Percentiles rank a stretch among this genome's conserved stretches.
These are phyloP conservation scores for Serendipita sp. DNA, from an alignment of 768 basidiomycete genomes.

Conservation along the genomic window DNA sequence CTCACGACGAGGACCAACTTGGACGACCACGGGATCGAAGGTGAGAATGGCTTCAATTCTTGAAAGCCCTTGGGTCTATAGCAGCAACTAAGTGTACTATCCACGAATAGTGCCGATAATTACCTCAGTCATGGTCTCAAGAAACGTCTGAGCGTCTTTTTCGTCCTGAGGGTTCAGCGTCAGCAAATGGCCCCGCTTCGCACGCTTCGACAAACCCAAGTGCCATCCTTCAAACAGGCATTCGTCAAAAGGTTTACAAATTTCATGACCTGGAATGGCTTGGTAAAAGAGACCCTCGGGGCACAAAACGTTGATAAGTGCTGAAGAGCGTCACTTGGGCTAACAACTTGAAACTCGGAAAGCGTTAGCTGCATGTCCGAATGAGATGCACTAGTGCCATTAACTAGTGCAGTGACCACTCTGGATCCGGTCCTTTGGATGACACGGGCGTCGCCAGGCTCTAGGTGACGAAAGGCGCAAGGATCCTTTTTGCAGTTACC, in stretches of 20 bases:
- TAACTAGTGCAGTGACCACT: too few relatives aligned
- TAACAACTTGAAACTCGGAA: not conserved
- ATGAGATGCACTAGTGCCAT: constrained; percentile 28
- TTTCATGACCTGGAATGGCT: constrained; percentile 29
- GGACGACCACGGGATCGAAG: constrained; percentile 28
- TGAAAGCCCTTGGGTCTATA: constrained; percentile 33
- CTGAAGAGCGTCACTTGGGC: not conserved
- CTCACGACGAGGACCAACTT: constrained; percentile 22
- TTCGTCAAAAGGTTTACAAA: constrained; percentile 21
- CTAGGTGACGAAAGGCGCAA: constrained; percentile 30
- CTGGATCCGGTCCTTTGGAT: too few relatives aligned
- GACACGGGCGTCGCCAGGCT: not conserved
- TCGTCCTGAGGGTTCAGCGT: constrained; percentile 31
- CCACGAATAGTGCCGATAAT: constrained; percentile 8
- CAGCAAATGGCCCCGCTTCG: constrained; percentile 25
- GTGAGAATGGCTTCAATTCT: constrained; percentile 35
- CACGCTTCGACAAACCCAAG: constrained; percentile 10
- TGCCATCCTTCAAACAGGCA: constrained; percentile 11
- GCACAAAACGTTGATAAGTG: not conserved
- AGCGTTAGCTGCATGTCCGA: constrained; percentile 23
- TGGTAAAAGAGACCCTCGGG: constrained; percentile 20
- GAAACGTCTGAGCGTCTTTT: constrained; percentile 26
- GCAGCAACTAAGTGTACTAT: not conserved
- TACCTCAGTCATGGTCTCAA: constrained; percentile 26
- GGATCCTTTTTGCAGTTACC: constrained; percentile 35